A percentile compares a stretch with the other conserved stretches of the same genome.
Evolutionary conservation across 2,329 filamentous ascomycete genomes (phyloP).

Genomic region (Hypoxylon sp.): DNA sequence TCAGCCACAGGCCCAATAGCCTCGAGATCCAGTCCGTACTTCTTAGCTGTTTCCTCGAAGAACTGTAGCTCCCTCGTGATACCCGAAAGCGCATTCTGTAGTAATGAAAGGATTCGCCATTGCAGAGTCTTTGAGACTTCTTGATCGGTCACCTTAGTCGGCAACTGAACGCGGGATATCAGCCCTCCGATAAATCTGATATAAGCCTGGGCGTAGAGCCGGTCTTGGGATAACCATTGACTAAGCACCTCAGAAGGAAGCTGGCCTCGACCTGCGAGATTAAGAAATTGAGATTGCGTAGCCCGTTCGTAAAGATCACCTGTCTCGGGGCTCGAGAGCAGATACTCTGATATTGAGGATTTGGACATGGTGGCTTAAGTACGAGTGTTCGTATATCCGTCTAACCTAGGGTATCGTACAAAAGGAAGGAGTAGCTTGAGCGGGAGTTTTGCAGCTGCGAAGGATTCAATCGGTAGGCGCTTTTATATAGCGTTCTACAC

Average conservation of each 20-base stretch:
- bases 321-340: conserved; percentile 47
- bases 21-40: conserved; percentile 50
- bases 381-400: not conserved
- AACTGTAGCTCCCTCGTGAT: conserved; percentile 52
- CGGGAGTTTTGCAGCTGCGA: not conserved
- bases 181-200: conserved; percentile 53
- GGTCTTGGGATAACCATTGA: conserved; percentile 54
- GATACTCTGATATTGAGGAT: conserved; percentile 40
- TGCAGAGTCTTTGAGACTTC: conserved; percentile 41
- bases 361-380: conserved; percentile 38
- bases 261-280: conserved; percentile 50
- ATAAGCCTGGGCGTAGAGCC: conserved; percentile 55
- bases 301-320: conserved; percentile 48
- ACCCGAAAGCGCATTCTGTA: conserved; percentile 49
- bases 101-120: conserved; percentile 51
- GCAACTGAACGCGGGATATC: conserved; percentile 52
- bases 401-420: not conserved
- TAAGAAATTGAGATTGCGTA: conserved; percentile 51
- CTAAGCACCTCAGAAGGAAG: conserved; percentile 47
- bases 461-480: not conserved
- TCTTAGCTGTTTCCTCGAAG: conserved; percentile 51
- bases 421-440: not conserved
- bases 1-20: conserved; percentile 36
- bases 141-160: conserved; percentile 26
- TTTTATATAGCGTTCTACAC: conserved; percentile 10